Evolutionary conservation across 805 yeast genomes (phyloP).

Genomic region (Naumovozyma baii): DNA sequence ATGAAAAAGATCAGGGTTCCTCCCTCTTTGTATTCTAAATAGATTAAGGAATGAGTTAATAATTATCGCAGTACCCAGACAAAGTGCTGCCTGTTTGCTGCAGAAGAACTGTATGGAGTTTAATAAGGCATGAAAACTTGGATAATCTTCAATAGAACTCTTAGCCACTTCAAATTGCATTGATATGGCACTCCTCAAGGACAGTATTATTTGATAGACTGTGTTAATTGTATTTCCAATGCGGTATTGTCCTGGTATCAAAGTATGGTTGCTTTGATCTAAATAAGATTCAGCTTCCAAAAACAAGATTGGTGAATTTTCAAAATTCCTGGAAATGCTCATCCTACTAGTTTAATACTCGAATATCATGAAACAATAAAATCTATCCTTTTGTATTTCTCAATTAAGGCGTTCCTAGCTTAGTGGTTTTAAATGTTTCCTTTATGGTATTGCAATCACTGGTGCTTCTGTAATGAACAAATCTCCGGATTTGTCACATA

Average conservation of each 20-base stretch:
- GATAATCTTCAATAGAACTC: slow-evolving; percentile 2
- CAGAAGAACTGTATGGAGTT: slow-evolving; percentile 34
- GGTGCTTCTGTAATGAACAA: too few relatives aligned
- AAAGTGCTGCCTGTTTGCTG: slow-evolving; percentile 42
- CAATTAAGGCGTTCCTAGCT: too few relatives aligned
- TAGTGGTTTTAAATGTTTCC: too few relatives aligned
- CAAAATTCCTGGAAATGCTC: neutral
- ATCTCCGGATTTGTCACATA: too few relatives aligned
- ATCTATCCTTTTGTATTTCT: too few relatives aligned
- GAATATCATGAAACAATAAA: too few relatives aligned
- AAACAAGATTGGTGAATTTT: neutral
- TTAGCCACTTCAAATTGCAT: slow-evolving; percentile 17
- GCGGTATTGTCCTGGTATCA: slow-evolving; percentile 12
- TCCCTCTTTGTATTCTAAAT: neutral
- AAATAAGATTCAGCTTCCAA: slow-evolving; percentile 16
- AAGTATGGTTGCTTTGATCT: slow-evolving; percentile 13
- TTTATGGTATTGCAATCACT: too few relatives aligned
- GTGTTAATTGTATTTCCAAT: slow-evolving; percentile 7
- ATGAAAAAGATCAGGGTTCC: neutral
- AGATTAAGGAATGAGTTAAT: slow-evolving; percentile 45
- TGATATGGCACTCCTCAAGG: slow-evolving; percentile 10
- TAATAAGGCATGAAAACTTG: slow-evolving; percentile 1
- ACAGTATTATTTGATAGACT: slow-evolving; percentile 11
- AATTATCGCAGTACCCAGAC: slow-evolving; percentile 49
- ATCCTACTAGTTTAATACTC: neutral